Evolutionary conservation across 176 grass and related monocot species (phyloP), one percentile per base, ranked within the genome.

Genomic region (Ampelocalamus luodianensis): DNA sequence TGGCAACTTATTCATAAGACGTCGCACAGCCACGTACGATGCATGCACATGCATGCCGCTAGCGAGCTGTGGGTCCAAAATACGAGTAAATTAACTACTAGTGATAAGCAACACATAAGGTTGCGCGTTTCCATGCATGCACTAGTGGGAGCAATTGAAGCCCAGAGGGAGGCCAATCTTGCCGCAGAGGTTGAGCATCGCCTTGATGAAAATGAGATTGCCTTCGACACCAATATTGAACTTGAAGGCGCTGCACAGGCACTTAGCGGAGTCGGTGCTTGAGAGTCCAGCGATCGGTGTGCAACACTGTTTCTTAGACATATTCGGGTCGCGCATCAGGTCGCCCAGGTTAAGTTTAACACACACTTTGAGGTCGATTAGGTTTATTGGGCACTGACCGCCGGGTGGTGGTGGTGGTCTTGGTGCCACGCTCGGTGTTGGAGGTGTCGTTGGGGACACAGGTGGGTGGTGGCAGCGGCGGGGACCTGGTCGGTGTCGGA

Each of bases 121-220:
- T 53, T 0, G 48, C 48, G 10, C 44, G 44, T 12, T 45, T 45
- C 8, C 44, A 45, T 45, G 10, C 44, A 45, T 45, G 44, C 44
- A 10, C 8, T 5, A 18, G 50, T 18, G 14, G 5, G 50, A 20
- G 17, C 51, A 54, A 0, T 2, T 8, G 16, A 2, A 1, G 46
- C 13, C 46, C 17, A n/a, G n/a, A n/a, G n/a, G n/a, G n/a, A n/a
- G n/a, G n/a, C 0, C 17, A 18, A 1, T 5, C 51, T 18, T 54
- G 51, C 51, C 51, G 5, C 51, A 54, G 51, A 8, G 0, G 0
- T 0, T 0, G 0, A 54, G 15, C 4, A 2, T 0, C 51, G 16
- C 0, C 18, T 2, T 18, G 1, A 54, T 18, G 46, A 1, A 5
- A 16, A 1, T 0, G 14, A 16, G 0, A 7, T 20, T 6, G 50